Evolutionary conservation across 2,329 filamentous ascomycete genomes (phyloP), one percentile per base, ranked within the genome.

Genomic region (Microcyclosporella mali): DNA sequence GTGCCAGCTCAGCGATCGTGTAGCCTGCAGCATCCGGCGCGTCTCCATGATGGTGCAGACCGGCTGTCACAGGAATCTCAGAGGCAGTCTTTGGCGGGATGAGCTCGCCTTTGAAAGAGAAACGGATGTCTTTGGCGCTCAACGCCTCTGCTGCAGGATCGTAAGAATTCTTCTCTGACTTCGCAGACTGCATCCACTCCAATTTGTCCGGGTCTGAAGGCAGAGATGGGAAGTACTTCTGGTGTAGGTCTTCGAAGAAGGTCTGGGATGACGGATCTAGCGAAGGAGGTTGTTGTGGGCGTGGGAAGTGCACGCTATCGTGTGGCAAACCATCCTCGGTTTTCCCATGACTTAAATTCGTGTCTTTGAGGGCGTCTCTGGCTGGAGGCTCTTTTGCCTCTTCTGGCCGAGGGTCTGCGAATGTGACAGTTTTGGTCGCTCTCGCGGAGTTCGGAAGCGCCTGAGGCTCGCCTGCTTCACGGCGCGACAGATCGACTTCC

Each of bases 21-120:
- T 98, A 98, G 0, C 92, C 92, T 0, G 92, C 92, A 1, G 89
- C 87, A 65, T 94, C 88, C 12, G 92, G 92, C 1, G 90, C 89
- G 45, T 89, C 81, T 50, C 85, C 88, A 63, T 98, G 92, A 64
- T 98, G 90, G 64, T 98, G 92, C 11, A 98, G 74, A 0, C 92
- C 92, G 46, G 83, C 78, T 10, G 80, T 82, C 1, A 79, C 79
- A 4, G 90, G 85, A 18, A 97, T 81, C 2, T 77, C 72, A 42
- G 88, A 75, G 18, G 88, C 81, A 27, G 80, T 76, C 37, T 79
- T 75, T 0, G 92, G 92, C 0, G 90, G 80, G 10, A 98, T 74
- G 2, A 98, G 74, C 0, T 76, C 75, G 49, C 90, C 92, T 38
- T 75, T 77, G 63, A 98, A 94, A 62, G 89, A 84, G 71, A 97